Evolutionary conservation across 257 asterid genomes (phyloP), one percentile per base, ranked within the genome.

Genomic region (Lavandula angustifolia): DNA sequence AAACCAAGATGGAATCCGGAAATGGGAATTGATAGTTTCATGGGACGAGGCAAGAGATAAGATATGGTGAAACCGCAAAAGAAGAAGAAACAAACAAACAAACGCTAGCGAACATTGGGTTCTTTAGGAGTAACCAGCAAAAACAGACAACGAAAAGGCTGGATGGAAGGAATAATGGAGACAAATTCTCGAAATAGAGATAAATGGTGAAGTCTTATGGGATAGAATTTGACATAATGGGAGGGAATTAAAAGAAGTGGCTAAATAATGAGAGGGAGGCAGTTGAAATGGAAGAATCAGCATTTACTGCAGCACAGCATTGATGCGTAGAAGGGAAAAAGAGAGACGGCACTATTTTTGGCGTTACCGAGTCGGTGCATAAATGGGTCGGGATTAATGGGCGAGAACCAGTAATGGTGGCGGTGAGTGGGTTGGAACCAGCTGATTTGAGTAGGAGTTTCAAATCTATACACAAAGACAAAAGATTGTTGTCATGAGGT

Each of bases 281-380:
- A 22, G 75, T 69, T 75, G 75, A 34, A 57, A 63, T 14, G 40
- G 54, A 60, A 63, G 75, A 48, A 58, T 69, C 75, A 33, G 67
- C 74, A 73, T 73, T 67, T 61, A 73, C 65, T 73, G 53, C 68
- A 3, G 10, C 44, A 27, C 44, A 27, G 50, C 64, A 58, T 60
- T 37, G 16, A 33, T 61, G 56, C 61, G 56, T 32, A 31, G 55
- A 33, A 44, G 65, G 3, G 34, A 54, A 49, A 12, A 16, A 4
- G 56, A 46, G 37, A 32, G 38, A 52, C 17, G n/a, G 35, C 62
- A 43, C 37, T 7, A 0, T 12, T 7, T 47, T 35, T 59, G 60
- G 46, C 29, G 4, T 60, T 44, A 54, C 40, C 13, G 13, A 22
- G 27, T 22, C 27, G 27, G 27, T 22, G 27, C 27, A 22, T 22